A percentile compares a stretch with the other conserved stretches of the same genome.
phyloP scores from a whole-genome alignment of 306 rosid genomes.

The Cucurbita moschata region DNA sequence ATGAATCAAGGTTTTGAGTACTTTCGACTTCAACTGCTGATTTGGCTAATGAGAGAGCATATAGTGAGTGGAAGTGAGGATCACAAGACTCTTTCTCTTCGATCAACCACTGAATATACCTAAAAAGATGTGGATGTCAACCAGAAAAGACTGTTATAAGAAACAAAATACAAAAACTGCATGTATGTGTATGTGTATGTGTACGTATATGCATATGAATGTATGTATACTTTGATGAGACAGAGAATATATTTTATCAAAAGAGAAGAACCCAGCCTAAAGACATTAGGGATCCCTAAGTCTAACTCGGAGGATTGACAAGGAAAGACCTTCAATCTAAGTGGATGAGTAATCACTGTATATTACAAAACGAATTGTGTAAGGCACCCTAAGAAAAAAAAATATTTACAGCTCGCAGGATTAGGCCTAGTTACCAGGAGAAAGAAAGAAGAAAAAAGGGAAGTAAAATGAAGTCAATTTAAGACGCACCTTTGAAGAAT shows the following conservation, averaged over 20 bases:
- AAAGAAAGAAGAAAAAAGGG: neutral
- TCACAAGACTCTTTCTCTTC: conserved; percentile 74
- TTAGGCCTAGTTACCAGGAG: neutral
- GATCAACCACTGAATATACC: conserved; percentile 95
- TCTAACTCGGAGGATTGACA: neutral
- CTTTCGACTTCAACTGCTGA: conserved; percentile 62
- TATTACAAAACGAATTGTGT: neutral
- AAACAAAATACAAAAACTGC: neutral
- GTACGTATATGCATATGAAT: neutral
- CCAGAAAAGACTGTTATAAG: neutral
- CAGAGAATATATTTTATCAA: neutral
- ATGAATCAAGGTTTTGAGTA: conserved; percentile 23
- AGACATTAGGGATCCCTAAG: neutral
- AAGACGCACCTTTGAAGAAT: conserved; percentile 67
- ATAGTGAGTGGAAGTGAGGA: conserved; percentile 68
- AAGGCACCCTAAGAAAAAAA: neutral
- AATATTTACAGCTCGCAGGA: neutral
- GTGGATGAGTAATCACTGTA: neutral
- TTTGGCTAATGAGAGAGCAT: conserved; percentile 87
- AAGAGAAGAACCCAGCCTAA: neutral
- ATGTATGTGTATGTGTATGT: neutral
- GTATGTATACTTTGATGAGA: neutral
- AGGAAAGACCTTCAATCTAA: neutral
- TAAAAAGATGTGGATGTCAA: conserved; percentile 18
- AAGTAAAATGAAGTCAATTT: neutral